These are phyloP conservation scores for Gossypium thurberi DNA, from an alignment of 345 rosid species.

Conservation along the genomic window DNA sequence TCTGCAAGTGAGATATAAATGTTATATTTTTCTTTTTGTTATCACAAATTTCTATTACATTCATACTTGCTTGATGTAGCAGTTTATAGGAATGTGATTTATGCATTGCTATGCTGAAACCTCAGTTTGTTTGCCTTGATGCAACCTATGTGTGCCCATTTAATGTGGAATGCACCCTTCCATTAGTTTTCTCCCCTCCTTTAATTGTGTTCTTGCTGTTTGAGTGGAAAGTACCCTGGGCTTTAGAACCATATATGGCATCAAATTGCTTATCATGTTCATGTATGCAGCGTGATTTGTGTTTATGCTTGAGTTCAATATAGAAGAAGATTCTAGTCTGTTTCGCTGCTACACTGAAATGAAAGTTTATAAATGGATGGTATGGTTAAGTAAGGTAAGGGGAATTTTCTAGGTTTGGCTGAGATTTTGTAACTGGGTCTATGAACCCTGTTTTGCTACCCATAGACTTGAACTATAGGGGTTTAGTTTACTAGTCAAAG, in stretches of 20 bases:
- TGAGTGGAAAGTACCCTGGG: neutral
- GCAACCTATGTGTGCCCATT: neutral
- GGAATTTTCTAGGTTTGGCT: neutral
- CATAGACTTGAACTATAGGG: neutral
- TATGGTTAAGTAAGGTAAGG: neutral
- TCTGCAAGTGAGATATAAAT: too few species aligned
- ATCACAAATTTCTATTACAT: too few species aligned
- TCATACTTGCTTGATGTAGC: too few species aligned
- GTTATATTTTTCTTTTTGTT: too few species aligned
- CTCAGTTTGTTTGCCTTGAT: neutral
- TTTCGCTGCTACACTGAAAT: neutral
- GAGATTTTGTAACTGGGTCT: neutral
- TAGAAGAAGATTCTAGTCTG: neutral
- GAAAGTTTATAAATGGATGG: neutral
- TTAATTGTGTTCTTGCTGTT: neutral
- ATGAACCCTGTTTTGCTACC: neutral
- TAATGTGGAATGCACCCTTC: neutral
- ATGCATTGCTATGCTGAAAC: neutral
- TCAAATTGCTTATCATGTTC: neutral
- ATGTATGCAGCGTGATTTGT: neutral
- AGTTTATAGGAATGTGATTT: conserved; percentile 3
- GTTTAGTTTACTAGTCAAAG: neutral
- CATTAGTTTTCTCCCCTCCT: neutral
- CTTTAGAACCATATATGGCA: neutral
- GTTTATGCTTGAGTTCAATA: neutral